Evolutionary conservation across 2,329 filamentous ascomycete species (phyloP).

Genomic region (Cladosporium sphaerospermum): DNA sequence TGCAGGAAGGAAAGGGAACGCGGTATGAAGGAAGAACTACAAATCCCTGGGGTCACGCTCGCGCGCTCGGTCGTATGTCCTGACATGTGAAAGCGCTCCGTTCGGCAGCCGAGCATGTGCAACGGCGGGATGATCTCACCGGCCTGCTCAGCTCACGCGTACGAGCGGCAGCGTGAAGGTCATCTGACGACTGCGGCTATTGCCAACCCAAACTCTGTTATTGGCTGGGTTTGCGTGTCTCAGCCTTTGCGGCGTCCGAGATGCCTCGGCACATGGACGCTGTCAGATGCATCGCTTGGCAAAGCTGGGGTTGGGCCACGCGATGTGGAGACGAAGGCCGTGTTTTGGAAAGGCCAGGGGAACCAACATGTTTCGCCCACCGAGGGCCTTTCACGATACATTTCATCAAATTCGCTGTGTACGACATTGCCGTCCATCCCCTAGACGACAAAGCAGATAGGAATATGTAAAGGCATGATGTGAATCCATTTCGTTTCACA

Average conservation of each 20-base stretch:
- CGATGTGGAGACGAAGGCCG: background rate
- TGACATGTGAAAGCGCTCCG: constrained; percentile 4
- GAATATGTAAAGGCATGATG: no score
- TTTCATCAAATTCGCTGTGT: no score
- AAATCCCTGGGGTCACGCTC: constrained; percentile 5
- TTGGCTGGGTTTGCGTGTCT: constrained; percentile 4
- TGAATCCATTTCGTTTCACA: no score
- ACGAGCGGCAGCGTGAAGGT: background rate
- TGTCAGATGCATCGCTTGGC: background rate
- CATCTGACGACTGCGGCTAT: constrained; percentile 8
- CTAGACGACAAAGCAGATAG: no score
- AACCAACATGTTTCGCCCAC: background rate
- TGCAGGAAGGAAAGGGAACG: background rate
- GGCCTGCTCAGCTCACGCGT: background rate
- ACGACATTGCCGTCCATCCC: no score
- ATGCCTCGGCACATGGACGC: background rate
- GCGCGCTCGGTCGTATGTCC: background rate
- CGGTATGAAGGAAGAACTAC: background rate
- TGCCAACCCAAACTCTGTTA: background rate
- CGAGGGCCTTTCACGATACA: no score
- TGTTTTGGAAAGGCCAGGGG: background rate
- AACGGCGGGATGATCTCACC: constrained; percentile 9
- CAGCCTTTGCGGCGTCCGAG: background rate
- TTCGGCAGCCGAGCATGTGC: constrained; percentile 6
- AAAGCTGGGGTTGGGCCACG: background rate